Evolutionary conservation across 208 protist species (phyloP).

Genomic region (Acanthamoeba triangularis): DNA sequence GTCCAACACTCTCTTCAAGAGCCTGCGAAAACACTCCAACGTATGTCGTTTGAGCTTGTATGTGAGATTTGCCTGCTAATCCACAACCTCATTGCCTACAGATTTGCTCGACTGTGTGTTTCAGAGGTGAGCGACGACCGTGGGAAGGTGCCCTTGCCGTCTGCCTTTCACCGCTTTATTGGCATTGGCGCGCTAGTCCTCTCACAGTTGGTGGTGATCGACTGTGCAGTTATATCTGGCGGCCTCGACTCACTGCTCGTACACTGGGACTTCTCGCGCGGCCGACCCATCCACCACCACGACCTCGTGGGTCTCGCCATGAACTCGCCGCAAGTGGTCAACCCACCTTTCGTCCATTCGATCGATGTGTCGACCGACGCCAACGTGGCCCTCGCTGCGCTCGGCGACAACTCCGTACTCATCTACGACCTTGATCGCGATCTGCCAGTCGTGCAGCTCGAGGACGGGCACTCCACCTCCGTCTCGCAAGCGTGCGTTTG

Average conservation of each 20-base stretch:
- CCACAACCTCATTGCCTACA: neutral
- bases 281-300: neutral
- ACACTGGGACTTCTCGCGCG: neutral
- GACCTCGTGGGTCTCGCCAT: neutral
- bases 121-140: neutral
- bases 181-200: neutral
- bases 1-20: neutral
- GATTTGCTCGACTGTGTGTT: neutral
- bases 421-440: neutral
- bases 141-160: neutral
- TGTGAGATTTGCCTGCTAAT: too few species aligned
- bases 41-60: neutral
- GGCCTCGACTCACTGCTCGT: neutral
- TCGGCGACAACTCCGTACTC: neutral
- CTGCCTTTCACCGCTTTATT: neutral
- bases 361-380: neutral
- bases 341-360: neutral
- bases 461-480: neutral
- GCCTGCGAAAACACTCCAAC: neutral
- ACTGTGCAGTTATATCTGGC: too few species aligned
- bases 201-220: neutral
- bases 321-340: neutral
- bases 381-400: neutral
- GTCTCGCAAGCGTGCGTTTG: neutral
- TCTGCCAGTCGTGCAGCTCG: neutral